Percentiles rank a stretch among this genome's conserved stretches.
Evolutionary conservation across 129 eudicot species (phyloP).

Genomic region (Flaveria bidentis): DNA sequence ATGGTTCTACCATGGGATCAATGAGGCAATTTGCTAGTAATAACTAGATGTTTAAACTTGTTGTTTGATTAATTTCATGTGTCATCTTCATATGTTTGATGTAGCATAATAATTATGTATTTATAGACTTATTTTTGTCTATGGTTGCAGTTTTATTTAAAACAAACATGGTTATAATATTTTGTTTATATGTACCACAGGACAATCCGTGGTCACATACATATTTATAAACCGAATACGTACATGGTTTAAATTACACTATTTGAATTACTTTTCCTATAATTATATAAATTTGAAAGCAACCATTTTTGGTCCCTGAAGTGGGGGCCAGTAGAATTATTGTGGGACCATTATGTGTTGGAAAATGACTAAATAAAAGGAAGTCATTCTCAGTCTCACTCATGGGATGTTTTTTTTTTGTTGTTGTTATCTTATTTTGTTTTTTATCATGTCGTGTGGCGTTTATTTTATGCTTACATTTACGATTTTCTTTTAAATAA

Average conservation of each 20-base stretch:
- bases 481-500: background rate
- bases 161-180: background rate
- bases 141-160: constrained; percentile 7
- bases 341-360: constrained; percentile 39
- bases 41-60: constrained; percentile 1
- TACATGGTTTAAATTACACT: background rate
- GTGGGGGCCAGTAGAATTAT: constrained; percentile 30
- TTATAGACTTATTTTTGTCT: constrained; percentile 29
- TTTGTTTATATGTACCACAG: background rate
- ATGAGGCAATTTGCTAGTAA: constrained; percentile 54
- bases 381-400: constrained; percentile 43
- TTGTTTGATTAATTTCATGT: constrained; percentile 6
- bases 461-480: constrained; percentile 24
- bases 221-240: no score
- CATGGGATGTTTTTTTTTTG: constrained; percentile 44
- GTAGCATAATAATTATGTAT: constrained; percentile 36
- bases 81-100: constrained; percentile 28
- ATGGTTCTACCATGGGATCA: constrained; percentile 72
- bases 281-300: background rate
- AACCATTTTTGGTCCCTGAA: background rate
- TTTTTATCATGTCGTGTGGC: constrained; percentile 45
- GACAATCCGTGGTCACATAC: no score
- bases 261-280: background rate
- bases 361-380: constrained; percentile 38
- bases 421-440: constrained; percentile 37